Conservation (phyloP, 345 rosid genomes). For the Litchi chinensis region DNA sequence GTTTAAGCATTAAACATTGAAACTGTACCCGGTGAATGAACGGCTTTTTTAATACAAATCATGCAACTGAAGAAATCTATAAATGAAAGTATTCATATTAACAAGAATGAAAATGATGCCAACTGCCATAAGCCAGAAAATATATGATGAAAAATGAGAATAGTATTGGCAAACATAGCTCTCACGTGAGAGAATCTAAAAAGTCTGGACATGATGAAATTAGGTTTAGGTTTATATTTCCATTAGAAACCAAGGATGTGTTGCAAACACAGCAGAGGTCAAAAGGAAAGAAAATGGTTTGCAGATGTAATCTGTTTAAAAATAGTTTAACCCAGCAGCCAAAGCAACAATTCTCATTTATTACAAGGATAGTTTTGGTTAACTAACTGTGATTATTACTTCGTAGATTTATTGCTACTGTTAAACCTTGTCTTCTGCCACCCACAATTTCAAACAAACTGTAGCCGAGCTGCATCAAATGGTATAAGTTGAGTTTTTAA, state of each 20-base stretch:
- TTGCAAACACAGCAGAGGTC: not conserved
- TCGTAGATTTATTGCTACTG: not conserved
- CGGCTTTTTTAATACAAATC: not conserved
- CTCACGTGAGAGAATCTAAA: not conserved
- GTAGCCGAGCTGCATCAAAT: not conserved
- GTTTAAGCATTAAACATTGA: not conserved
- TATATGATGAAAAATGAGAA: not conserved
- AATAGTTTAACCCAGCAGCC: not conserved
- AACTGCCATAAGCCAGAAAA: not conserved
- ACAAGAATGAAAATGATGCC: too few relatives aligned
- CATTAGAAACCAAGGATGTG: not conserved
- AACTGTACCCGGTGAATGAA: not conserved
- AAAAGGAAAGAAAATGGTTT: not conserved
- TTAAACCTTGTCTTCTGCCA: too few relatives aligned
- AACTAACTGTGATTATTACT: not conserved
- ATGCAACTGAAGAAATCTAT: not conserved
- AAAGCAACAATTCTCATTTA: not conserved
- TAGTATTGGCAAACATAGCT: not conserved
- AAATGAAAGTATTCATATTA: not conserved
- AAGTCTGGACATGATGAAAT: not conserved
- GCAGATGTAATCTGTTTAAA: not conserved
- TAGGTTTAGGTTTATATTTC: not conserved
- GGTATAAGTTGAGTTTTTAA: not conserved
- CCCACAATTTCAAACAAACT: not conserved
- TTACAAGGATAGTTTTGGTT: not conserved